Evolutionary conservation across 2,329 filamentous ascomycete species (phyloP).

Genomic region (Fusarium continuum): DNA sequence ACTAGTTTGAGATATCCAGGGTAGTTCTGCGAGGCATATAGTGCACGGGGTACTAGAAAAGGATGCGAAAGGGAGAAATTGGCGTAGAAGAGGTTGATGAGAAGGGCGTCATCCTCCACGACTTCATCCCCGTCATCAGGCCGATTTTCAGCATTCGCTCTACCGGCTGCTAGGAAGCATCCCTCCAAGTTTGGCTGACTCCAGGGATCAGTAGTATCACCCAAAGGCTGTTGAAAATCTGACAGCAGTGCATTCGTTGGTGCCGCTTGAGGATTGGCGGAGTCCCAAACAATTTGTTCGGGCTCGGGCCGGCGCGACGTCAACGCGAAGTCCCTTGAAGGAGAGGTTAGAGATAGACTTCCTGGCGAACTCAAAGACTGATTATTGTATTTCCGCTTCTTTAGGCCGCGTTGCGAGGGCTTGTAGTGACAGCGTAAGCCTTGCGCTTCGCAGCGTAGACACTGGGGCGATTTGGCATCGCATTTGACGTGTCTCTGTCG

Average conservation of each 20-base stretch:
- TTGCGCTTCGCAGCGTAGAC: background rate
- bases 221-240: background rate
- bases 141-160: background rate
- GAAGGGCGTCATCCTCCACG: background rate
- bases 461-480: background rate
- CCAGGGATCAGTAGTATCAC: background rate
- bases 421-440: background rate
- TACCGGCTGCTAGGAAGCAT: background rate
- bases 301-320: background rate
- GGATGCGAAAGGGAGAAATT: constrained; percentile 1
- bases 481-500: constrained; percentile 5
- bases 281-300: constrained; percentile 15
- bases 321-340: background rate
- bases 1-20: background rate
- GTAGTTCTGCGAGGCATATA: background rate
- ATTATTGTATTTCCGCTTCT: background rate
- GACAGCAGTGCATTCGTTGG: background rate
- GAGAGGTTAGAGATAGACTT: background rate
- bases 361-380: background rate
- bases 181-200: background rate
- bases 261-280: background rate
- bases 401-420: background rate
- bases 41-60: background rate
- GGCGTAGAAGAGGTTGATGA: background rate
- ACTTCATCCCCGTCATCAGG: background rate